These are phyloP conservation scores for Bremia lactucae DNA, from an alignment of 352 stramenopile genomes.

Conservation along the genomic window DNA sequence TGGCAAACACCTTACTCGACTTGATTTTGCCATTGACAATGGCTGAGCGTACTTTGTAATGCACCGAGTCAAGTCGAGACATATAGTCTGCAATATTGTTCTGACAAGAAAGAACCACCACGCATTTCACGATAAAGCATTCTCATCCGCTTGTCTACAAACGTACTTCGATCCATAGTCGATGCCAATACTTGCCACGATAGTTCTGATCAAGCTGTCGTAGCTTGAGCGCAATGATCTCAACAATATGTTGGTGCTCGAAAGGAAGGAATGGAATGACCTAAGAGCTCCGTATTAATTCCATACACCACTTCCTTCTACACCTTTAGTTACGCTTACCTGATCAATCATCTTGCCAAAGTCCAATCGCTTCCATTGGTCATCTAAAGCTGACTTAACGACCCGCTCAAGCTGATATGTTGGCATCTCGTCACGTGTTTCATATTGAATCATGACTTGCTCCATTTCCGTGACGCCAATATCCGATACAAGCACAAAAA, in stretches of 20 bases:
- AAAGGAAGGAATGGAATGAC: constrained; percentile 85
- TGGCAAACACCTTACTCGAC: constrained; percentile 66
- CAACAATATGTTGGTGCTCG: constrained; percentile 64
- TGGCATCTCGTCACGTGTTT: constrained; percentile 57
- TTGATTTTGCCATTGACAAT: constrained; percentile 36
- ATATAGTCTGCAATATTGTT: constrained; percentile 49
- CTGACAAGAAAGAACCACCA: too few species aligned
- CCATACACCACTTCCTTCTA: too few species aligned
- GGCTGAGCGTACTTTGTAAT: constrained; percentile 57
- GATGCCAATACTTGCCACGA: constrained; percentile 62
- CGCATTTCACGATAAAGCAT: too few species aligned
- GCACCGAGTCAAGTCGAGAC: constrained; percentile 59
- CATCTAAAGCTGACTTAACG: constrained; percentile 70
- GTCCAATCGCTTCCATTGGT: constrained; percentile 80
- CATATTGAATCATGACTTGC: constrained; percentile 73
- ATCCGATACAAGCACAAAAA: constrained; percentile 86
- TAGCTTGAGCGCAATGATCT: constrained; percentile 79
- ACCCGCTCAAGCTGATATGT: constrained; percentile 48
- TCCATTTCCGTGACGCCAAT: constrained; percentile 81
- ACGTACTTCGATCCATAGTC: constrained; percentile 60
- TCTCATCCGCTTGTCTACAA: too few species aligned
- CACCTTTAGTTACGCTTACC: constrained; percentile 22
- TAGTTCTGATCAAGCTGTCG: constrained; percentile 65
- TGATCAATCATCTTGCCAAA: constrained; percentile 87
- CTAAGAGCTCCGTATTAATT: too few species aligned